Conservation (phyloP, 2,329 filamentous ascomycete genomes). For the Lasiodiplodia sp. region DNA sequence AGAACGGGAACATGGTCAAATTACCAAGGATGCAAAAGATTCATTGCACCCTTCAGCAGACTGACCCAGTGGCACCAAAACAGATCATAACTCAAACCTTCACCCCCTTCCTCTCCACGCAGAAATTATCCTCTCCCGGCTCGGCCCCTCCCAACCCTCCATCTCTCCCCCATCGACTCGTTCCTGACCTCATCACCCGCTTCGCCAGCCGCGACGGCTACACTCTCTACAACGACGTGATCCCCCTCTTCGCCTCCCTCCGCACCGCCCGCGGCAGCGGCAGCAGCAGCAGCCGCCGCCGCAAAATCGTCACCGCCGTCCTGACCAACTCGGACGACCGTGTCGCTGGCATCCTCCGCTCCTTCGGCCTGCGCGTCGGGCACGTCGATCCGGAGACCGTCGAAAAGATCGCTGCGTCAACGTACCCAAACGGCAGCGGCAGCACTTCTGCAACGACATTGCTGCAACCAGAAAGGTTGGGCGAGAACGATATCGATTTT, state of each 20-base stretch:
- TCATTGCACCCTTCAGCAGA: too few relatives aligned
- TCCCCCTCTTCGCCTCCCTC: conserved; percentile 54
- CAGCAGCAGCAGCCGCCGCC: background rate
- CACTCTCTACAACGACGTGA: conserved; percentile 54
- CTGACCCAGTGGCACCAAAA: conserved; percentile 15
- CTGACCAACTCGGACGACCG: conserved; percentile 70
- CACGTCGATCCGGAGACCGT: conserved; percentile 2
- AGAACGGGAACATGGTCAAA: too few relatives aligned
- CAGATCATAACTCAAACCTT: conserved; percentile 66
- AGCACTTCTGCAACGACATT: background rate
- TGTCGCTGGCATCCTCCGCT: conserved; percentile 61
- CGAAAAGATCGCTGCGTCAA: background rate
- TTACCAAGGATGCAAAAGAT: too few relatives aligned
- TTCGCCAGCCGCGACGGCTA: conserved; percentile 65
- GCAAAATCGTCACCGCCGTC: conserved; percentile 61
- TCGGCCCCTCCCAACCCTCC: background rate
- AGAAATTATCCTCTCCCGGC: background rate
- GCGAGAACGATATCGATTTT: conserved; percentile 59
- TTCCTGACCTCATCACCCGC: conserved; percentile 57
- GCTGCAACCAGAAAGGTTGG: background rate
- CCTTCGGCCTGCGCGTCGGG: conserved; percentile 59
- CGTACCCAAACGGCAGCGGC: background rate
- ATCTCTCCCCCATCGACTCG: conserved; percentile 43
- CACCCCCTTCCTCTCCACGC: conserved; percentile 45
- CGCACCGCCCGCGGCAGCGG: conserved; percentile 33